Percentiles rank a stretch among this genome's conserved stretches.
These are phyloP conservation scores for Trichoderma erinaceum DNA, from an alignment of 495 filamentous ascomycete genomes.

Conservation along the genomic window DNA sequence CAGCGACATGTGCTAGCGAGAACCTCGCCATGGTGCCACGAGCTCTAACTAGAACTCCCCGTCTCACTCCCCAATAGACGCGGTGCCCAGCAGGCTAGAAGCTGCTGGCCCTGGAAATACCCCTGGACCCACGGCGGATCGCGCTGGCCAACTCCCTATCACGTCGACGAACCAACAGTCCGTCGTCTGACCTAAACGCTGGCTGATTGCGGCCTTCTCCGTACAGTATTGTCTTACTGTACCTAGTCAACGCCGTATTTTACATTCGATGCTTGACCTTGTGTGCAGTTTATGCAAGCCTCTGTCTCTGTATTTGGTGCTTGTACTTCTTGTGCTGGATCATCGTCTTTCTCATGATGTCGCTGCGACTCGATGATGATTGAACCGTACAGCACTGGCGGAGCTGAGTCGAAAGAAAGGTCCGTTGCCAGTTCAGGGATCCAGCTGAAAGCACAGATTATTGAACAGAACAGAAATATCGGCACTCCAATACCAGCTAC, in stretches of 20 bases:
- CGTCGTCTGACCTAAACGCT: conserved; percentile 6
- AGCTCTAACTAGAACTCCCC: not conserved
- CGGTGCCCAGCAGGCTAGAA: not conserved
- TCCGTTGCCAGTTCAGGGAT: too few relatives aligned
- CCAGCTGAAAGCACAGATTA: too few relatives aligned
- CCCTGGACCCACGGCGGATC: conserved; percentile 11
- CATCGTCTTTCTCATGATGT: too few relatives aligned
- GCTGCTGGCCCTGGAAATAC: not conserved
- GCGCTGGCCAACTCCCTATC: not conserved
- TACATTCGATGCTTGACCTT: not conserved
- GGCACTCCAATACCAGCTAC: too few relatives aligned
- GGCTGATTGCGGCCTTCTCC: conserved; percentile 8
- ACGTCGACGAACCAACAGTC: not conserved
- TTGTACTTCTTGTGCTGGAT: too few relatives aligned
- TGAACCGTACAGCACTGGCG: too few relatives aligned
- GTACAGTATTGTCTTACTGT: conserved; percentile 4
- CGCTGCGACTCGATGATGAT: too few relatives aligned
- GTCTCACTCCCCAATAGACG: not conserved
- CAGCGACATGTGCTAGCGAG: not conserved
- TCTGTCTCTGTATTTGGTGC: too few relatives aligned
- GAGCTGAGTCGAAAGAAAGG: too few relatives aligned
- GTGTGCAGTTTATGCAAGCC: too few relatives aligned
- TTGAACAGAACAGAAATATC: too few relatives aligned
- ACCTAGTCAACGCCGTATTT: not conserved
- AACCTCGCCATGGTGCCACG: not conserved